Conservation (phyloP, 2,329 filamentous ascomycete genomes). For the Furcasterigmium sp. region DNA sequence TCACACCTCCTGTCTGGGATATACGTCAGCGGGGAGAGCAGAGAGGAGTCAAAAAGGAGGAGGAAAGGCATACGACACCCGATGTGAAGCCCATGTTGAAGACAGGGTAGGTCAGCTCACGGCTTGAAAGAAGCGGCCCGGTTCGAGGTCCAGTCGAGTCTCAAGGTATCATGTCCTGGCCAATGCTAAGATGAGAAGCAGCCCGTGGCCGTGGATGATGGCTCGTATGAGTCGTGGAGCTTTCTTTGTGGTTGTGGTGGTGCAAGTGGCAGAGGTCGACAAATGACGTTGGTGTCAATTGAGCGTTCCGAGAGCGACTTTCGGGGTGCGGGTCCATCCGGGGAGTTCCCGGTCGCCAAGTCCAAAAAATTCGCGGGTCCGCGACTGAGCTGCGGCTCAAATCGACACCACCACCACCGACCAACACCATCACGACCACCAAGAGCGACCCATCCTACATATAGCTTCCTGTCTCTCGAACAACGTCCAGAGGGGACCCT, state of each 20-base stretch:
- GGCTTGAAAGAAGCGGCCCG: background rate
- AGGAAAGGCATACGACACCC: constrained; percentile 64
- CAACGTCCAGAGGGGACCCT: background rate
- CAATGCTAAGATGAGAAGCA: too few species aligned
- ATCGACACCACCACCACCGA: background rate
- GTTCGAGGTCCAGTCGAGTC: background rate
- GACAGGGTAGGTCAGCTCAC: constrained; percentile 10
- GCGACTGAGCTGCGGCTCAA: too few species aligned
- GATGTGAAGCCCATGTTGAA: constrained; percentile 64
- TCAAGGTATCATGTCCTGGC: constrained; percentile 10
- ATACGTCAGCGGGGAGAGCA: background rate
- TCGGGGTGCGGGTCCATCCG: constrained; percentile 1
- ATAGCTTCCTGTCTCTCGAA: constrained; percentile 7
- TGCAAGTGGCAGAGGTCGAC: background rate
- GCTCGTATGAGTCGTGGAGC: constrained; percentile 7
- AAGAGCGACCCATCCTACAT: too few species aligned
- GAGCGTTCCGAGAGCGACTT: constrained; percentile 2
- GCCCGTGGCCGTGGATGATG: too few species aligned
- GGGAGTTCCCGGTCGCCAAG: constrained; percentile 2
- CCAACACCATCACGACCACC: background rate
- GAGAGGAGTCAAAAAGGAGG: background rate
- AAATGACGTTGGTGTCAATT: background rate
- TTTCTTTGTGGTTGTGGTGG: constrained; percentile 1
- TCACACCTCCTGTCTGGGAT: constrained; percentile 65
- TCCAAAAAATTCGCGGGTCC: constrained; percentile 4